phyloP scores from a whole-genome alignment of 1,139 yeast species.

The Candida frijolesensis region DNA sequence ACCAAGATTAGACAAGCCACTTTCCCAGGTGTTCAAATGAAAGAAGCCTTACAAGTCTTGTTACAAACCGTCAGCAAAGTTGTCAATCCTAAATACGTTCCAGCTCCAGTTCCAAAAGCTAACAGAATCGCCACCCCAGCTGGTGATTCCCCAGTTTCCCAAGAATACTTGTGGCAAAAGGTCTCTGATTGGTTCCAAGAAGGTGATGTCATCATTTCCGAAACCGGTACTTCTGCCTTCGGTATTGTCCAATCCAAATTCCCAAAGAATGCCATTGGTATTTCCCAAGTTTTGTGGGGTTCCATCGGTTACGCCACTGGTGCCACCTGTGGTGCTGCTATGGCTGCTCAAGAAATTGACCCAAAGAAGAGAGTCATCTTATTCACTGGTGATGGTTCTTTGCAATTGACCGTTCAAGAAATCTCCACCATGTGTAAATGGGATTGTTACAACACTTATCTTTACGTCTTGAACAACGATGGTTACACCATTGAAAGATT shows the following conservation, averaged over 20 bases:
- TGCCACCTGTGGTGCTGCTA: constrained; percentile 80
- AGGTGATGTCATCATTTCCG: constrained; percentile 81
- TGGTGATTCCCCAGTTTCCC: constrained; percentile 44
- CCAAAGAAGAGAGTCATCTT: constrained; percentile 72
- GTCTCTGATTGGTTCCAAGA: constrained; percentile 73
- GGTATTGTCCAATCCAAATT: constrained; percentile 80
- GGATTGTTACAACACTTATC: constrained; percentile 69
- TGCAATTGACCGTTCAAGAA: constrained; percentile 87
- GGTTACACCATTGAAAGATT: constrained; percentile 91
- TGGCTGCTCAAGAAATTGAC: constrained; percentile 79
- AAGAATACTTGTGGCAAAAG: constrained; percentile 82
- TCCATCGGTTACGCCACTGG: constrained; percentile 89
- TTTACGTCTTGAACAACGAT: constrained; percentile 80
- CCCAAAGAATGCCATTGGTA: constrained; percentile 74
- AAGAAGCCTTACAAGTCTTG: constrained; percentile 35
- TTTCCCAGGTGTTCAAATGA: constrained; percentile 81
- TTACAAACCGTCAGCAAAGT: constrained; percentile 12
- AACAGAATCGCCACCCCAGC: constrained; percentile 23
- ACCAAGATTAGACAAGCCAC: constrained; percentile 75
- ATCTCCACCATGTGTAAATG: constrained; percentile 83
- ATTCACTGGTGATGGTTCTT: constrained; percentile 89
- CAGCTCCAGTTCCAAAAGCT: constrained; percentile 54
- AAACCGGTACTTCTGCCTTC: constrained; percentile 89
- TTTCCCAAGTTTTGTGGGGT: constrained; percentile 90
- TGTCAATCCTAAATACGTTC: constrained; percentile 11